phyloP scores from a whole-genome alignment of 176 grass and related monocot genomes.

The Canna indica region DNA sequence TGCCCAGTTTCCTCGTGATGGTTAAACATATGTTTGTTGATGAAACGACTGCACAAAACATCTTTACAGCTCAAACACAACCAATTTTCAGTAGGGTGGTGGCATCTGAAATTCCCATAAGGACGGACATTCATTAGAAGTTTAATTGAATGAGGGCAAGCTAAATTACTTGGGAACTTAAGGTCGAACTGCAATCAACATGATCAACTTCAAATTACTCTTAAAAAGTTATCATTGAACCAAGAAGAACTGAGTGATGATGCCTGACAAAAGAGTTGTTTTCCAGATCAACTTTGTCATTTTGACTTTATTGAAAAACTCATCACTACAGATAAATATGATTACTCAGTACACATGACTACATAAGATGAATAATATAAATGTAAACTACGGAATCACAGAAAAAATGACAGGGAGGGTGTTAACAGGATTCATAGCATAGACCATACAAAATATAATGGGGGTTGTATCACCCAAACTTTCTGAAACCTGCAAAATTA shows the following conservation, averaged over 20 bases:
- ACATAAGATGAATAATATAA: too few relatives aligned
- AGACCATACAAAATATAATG: too few relatives aligned
- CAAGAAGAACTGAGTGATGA: background rate
- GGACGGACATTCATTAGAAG: background rate
- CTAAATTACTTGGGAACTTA: background rate
- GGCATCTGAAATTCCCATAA: slow-evolving; percentile 28
- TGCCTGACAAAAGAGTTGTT: too few relatives aligned
- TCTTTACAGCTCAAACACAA: slow-evolving; percentile 94
- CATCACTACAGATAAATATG: too few relatives aligned
- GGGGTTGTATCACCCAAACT: too few relatives aligned
- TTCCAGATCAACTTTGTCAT: too few relatives aligned
- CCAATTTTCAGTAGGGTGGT: slow-evolving; percentile 83
- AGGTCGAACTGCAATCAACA: background rate
- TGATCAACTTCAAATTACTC: background rate
- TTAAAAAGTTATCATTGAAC: background rate
- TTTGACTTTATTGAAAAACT: too few relatives aligned
- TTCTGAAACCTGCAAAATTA: too few relatives aligned
- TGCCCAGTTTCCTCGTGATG: slow-evolving; percentile 75
- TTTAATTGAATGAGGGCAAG: background rate
- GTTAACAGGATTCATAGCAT: too few relatives aligned
- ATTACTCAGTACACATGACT: too few relatives aligned
- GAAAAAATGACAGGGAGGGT: too few relatives aligned
- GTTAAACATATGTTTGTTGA: slow-evolving; percentile 88
- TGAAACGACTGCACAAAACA: slow-evolving; percentile 80
- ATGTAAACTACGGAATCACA: too few relatives aligned